A percentile compares a stretch with the other conserved stretches of the same genome.
Conservation (phyloP, 148 eudicot species). For the Amaranthus hypochondriacus region DNA sequence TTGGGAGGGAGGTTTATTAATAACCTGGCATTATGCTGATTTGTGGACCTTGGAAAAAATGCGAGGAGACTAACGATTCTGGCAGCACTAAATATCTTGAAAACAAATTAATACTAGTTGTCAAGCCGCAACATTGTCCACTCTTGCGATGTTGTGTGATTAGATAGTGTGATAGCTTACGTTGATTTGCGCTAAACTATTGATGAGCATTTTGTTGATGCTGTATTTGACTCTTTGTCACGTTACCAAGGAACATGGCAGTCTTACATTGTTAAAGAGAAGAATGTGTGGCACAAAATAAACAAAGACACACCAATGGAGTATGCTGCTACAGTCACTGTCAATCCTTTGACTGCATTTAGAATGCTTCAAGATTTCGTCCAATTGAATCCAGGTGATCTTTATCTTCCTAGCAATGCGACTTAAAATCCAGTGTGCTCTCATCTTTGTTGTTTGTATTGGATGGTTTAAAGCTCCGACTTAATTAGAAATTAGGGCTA, state of each 20-base stretch:
- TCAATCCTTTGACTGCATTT: conserved; percentile 85
- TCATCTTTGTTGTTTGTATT: background rate
- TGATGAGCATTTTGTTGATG: background rate
- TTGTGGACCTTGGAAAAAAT: background rate
- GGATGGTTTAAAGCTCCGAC: background rate
- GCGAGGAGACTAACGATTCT: background rate
- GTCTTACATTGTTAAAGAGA: conserved; percentile 72
- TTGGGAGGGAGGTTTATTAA: background rate
- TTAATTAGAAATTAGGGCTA: background rate
- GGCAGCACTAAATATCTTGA: background rate
- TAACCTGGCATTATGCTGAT: background rate
- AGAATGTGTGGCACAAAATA: conserved; percentile 79
- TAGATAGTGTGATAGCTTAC: background rate
- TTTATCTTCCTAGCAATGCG: background rate
- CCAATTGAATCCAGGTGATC: conserved; percentile 61
- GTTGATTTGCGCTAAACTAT: background rate
- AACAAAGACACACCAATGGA: conserved; percentile 59
- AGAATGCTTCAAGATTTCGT: conserved; percentile 79
- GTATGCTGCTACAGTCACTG: conserved; percentile 85
- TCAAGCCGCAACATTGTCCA: background rate
- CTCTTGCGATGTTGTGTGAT: background rate
- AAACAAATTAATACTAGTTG: background rate
- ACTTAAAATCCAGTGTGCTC: background rate
- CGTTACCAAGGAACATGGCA: conserved; percentile 74
- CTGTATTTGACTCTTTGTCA: conserved; percentile 2